Conservation (phyloP, 1,284 basidiomycete genomes). For the Bjerkandera adusta region DNA sequence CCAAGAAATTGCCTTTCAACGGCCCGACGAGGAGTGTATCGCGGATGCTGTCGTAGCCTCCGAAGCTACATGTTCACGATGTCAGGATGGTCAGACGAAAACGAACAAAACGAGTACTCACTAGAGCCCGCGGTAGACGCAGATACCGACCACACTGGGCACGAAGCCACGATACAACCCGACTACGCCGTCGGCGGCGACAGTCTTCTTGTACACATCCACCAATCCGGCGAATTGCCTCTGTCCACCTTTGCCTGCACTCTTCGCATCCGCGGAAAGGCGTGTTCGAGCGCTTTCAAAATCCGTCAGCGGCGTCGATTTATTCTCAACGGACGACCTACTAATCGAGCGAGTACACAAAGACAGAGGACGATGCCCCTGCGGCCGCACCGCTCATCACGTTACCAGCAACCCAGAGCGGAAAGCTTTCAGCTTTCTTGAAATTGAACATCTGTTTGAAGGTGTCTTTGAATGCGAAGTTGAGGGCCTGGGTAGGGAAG, state of each 20-base stretch:
- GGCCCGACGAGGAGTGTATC: constrained; percentile 52
- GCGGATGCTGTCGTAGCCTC: constrained; percentile 53
- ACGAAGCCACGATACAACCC: constrained; percentile 64
- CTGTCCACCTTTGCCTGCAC: constrained; percentile 35
- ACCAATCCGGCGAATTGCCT: constrained; percentile 46
- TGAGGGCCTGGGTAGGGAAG: constrained; percentile 66
- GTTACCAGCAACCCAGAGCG: constrained; percentile 50
- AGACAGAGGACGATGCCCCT: constrained; percentile 48
- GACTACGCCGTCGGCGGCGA: constrained; percentile 47
- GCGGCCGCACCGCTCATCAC: constrained; percentile 45
- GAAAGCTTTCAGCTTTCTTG: constrained; percentile 53
- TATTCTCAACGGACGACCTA: constrained; percentile 19
- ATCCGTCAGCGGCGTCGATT: not conserved
- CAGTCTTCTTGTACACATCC: constrained; percentile 52
- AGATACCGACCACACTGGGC: constrained; percentile 60
- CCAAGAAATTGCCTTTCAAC: constrained; percentile 60
- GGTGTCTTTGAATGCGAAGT: constrained; percentile 46
- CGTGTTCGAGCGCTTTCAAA: constrained; percentile 51
- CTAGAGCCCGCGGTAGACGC: constrained; percentile 62
- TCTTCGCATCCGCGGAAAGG: constrained; percentile 52
- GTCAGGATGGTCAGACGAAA: not conserved
- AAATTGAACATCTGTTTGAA: constrained; percentile 51
- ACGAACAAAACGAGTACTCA: constrained; percentile 18
- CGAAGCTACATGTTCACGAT: constrained; percentile 38
- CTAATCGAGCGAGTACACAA: constrained; percentile 65